Evolutionary conservation across 768 basidiomycete genomes (phyloP), one percentile per base, ranked within the genome.

Genomic region (Leccinum arenicola): DNA sequence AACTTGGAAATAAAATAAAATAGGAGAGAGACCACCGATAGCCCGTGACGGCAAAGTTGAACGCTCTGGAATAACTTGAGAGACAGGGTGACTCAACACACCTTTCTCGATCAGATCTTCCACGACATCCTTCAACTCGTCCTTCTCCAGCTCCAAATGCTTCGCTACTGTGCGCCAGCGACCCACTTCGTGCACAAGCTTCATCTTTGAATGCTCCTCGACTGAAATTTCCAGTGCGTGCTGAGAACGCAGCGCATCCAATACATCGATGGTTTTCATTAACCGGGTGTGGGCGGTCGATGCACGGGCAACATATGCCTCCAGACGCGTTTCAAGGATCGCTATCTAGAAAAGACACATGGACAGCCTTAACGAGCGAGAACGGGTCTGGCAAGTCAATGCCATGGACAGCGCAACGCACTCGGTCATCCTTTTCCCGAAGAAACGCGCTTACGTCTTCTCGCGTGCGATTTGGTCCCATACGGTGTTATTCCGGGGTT

Each of bases 81-180:
- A 27, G 19, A 51, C 19, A 36, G 27, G 8, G 17, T 29, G 23
- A 10, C 35, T 17, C 25, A 19, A 73, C 82, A 43, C 63, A 86
- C 86, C 82, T 82, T 83, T 85, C 68, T 84, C 77, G n/a, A 84
- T 77, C 43, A 87, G 66, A 53, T 78, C 69, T 52, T 76, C 63
- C 1, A 87, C 82, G 6, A 79, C 81, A 47, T 84, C 82, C 61
- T 80, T 75, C 65, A 86, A 64, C 56, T 84, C 81, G 65, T 86
- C 82, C 57, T 70, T 73, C 62, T 87, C 83, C 2, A 67, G 64
- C 67, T 85, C 80, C 6, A 74, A 68, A 2, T 61, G 61, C 35
- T 67, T 71, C 4, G 78, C 71, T 6, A 71, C 52, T 3, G 64
- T 67, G 8, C 65, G 64, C 62, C 76, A 77, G 9, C 73, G 64